Percentiles rank a stretch among this genome's conserved stretches.
These are phyloP conservation scores for Ceratobasidium sp. DNA, from an alignment of 1,284 basidiomycete genomes.

Conservation along the genomic window DNA sequence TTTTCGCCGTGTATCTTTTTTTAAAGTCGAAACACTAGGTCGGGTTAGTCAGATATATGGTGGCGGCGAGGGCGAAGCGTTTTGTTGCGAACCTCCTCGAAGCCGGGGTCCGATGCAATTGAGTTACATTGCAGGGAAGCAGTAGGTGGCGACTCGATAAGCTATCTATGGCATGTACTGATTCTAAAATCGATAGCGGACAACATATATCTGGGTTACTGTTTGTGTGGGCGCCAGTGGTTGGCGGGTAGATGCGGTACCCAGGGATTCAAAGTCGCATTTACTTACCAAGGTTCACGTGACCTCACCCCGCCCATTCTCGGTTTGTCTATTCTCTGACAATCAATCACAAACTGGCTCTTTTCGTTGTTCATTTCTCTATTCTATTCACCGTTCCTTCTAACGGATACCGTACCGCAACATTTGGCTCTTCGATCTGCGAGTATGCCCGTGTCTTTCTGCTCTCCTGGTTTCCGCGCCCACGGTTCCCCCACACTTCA, in stretches of 20 bases:
- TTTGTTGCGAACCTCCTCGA: neutral
- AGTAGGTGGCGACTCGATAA: neutral
- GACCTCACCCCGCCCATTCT: too few relatives aligned
- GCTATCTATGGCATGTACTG: neutral
- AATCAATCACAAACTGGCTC: too few relatives aligned
- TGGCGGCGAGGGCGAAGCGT: neutral
- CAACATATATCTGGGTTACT: conserved; percentile 3
- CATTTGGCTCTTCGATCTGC: too few relatives aligned
- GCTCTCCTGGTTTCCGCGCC: too few relatives aligned
- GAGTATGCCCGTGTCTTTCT: too few relatives aligned
- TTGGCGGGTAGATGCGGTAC: too few relatives aligned
- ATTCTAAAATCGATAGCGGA: neutral
- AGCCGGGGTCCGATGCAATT: neutral
- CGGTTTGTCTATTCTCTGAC: too few relatives aligned
- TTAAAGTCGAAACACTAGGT: neutral
- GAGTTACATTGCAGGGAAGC: conserved; percentile 5
- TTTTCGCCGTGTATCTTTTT: neutral
- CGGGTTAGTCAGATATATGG: neutral
- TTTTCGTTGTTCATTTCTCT: too few relatives aligned
- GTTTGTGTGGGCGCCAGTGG: conserved; percentile 21
- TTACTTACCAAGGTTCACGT: conserved; percentile 2
- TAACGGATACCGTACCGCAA: too few relatives aligned
- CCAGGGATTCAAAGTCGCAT: neutral
- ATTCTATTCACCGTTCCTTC: too few relatives aligned
- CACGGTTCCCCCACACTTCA: too few relatives aligned